Evolutionary conservation across 116 monocot species (phyloP).

Genomic region (Dioscorea cayenensis): DNA sequence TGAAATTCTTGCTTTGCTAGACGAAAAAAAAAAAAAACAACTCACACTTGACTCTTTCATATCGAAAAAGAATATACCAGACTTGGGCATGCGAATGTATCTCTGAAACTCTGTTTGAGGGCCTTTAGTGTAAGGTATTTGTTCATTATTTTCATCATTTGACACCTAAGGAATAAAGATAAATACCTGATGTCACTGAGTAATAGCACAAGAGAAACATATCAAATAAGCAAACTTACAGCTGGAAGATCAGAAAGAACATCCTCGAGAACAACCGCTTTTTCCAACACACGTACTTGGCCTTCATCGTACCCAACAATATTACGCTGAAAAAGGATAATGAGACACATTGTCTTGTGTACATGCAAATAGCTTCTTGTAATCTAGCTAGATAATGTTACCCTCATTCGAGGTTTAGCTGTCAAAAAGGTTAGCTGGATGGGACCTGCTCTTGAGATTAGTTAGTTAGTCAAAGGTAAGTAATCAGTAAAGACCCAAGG

Average conservation of each 20-base stretch:
- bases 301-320: constrained; percentile 72
- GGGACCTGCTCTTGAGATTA: too few relatives aligned
- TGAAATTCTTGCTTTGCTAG: too few relatives aligned
- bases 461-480: too few relatives aligned
- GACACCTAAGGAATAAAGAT: constrained; percentile 31
- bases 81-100: constrained; percentile 46
- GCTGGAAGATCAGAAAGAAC: constrained; percentile 80
- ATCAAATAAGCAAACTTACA: constrained; percentile 28
- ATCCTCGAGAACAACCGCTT: constrained; percentile 66
- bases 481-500: too few relatives aligned
- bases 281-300: constrained; percentile 46
- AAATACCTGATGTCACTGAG: neutral
- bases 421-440: too few relatives aligned
- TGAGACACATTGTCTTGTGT: too few relatives aligned
- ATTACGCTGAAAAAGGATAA: constrained; percentile 38
- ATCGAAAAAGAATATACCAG: constrained; percentile 14
- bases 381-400: too few relatives aligned
- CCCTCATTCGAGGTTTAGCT: too few relatives aligned
- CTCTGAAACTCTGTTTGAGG: constrained; percentile 81
- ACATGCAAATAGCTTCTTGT: too few relatives aligned
- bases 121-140: constrained; percentile 53
- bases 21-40: neutral
- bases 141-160: constrained; percentile 38
- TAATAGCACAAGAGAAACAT: neutral
- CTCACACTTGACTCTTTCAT: neutral